A percentile compares a stretch with the other conserved stretches of the same genome.
Conservation (phyloP, 495 filamentous ascomycete genomes). For the Aspergillus campestris region DNA sequence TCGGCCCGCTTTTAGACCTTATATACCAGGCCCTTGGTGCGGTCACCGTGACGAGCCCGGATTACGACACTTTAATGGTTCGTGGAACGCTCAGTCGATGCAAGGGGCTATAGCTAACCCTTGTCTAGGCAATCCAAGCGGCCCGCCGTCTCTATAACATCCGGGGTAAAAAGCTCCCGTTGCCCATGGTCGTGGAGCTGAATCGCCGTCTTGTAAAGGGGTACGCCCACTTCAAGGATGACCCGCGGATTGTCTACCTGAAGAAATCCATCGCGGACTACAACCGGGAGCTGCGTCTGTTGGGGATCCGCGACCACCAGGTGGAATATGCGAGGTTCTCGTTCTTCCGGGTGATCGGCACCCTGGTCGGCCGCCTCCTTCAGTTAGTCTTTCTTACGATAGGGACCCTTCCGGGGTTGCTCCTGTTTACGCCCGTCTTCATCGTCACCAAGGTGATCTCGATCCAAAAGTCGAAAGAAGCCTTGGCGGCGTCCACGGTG, state of each 20-base stretch:
- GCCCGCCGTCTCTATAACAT: slow-evolving; percentile 90
- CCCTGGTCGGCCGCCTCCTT: slow-evolving; percentile 67
- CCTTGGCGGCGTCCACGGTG: slow-evolving; percentile 84
- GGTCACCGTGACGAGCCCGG: slow-evolving; percentile 87
- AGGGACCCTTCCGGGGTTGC: slow-evolving; percentile 75
- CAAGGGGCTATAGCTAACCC: slow-evolving; percentile 19
- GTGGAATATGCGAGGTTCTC: slow-evolving; percentile 86
- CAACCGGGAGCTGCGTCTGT: slow-evolving; percentile 76
- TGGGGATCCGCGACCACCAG: slow-evolving; percentile 91
- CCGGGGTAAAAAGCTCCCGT: slow-evolving; percentile 84
- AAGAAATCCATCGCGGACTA: slow-evolving; percentile 75
- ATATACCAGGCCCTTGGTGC: slow-evolving; percentile 77
- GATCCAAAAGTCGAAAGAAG: slow-evolving; percentile 81
- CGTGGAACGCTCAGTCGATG: slow-evolving; percentile 8
- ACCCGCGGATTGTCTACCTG: slow-evolving; percentile 72
- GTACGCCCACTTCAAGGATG: slow-evolving; percentile 87
- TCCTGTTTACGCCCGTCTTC: slow-evolving; percentile 90
- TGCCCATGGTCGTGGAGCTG: slow-evolving; percentile 91
- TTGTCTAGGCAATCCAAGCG: slow-evolving; percentile 70
- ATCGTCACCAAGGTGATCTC: slow-evolving; percentile 81
- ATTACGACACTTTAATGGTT: slow-evolving; percentile 97
- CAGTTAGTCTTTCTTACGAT: slow-evolving; percentile 71
- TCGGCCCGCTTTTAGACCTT: slow-evolving; percentile 69
- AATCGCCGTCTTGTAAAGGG: slow-evolving; percentile 89
- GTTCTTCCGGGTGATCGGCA: slow-evolving; percentile 61